A percentile compares a stretch with the other conserved stretches of the same genome.
Evolutionary conservation across 2,329 filamentous ascomycete genomes (phyloP).

Genomic region (Sphaerulina populicola): DNA sequence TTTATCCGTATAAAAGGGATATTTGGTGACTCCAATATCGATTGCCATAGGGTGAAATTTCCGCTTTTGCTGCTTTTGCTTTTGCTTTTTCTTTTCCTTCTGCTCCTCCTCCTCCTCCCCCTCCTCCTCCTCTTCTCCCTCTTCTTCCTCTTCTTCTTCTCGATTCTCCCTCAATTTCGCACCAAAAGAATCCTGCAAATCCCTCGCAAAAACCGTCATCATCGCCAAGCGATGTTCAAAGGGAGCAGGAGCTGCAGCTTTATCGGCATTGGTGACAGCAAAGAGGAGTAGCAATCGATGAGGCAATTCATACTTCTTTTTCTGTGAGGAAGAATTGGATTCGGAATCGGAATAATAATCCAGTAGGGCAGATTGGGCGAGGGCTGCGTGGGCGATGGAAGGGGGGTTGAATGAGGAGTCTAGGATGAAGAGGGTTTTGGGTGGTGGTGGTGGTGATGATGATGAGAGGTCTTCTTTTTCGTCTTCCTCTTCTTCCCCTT

Average conservation of each 20-base stretch:
- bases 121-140: no score
- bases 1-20: slow-evolving; percentile 69
- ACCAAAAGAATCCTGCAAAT: slow-evolving; percentile 36
- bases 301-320: slow-evolving; percentile 22
- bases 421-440: slow-evolving; percentile 50
- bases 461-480: no score
- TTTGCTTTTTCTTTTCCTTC: no score
- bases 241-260: slow-evolving; percentile 56
- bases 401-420: slow-evolving; percentile 62
- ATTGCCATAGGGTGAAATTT: slow-evolving; percentile 36
- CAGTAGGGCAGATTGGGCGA: slow-evolving; percentile 47
- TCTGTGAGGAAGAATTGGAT: slow-evolving; percentile 28
- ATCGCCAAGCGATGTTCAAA: slow-evolving; percentile 61
- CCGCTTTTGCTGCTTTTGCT: neutral
- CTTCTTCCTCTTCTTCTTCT: no score
- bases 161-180: no score
- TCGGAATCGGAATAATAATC: no score
- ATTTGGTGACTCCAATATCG: slow-evolving; percentile 63
- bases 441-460: slow-evolving; percentile 23
- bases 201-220: slow-evolving; percentile 61
- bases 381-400: slow-evolving; percentile 49
- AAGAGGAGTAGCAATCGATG: slow-evolving; percentile 51
- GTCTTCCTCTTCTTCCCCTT: no score
- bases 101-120: no score
- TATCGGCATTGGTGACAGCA: slow-evolving; percentile 58